Evolutionary conservation across 805 yeast species (phyloP).

Genomic region (Nakazawaea laoshanensis): DNA sequence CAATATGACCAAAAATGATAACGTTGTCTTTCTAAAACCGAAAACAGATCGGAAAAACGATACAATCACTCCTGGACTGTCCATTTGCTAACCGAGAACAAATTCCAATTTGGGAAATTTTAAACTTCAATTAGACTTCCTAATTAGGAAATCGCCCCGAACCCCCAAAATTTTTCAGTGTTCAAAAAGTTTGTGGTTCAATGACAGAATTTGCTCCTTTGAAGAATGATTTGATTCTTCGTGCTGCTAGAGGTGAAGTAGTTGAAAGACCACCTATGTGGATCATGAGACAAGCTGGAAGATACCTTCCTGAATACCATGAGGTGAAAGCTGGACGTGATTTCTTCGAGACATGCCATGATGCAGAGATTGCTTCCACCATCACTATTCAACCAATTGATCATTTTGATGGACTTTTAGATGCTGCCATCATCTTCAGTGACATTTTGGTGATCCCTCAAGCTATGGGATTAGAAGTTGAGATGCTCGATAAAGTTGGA

Average conservation of each 20-base stretch:
- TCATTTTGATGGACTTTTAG: constrained; percentile 81
- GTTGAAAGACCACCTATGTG: constrained; percentile 98
- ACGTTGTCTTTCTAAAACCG: constrained; percentile 67
- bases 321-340: constrained; percentile 77
- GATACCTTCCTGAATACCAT: constrained; percentile 88
- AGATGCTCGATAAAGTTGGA: constrained; percentile 91
- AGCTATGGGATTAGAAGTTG: constrained; percentile 94
- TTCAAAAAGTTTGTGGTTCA: no score
- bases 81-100: no score
- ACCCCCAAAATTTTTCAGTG: no score
- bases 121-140: neutral
- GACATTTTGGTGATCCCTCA: constrained; percentile 96
- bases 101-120: neutral
- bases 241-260: constrained; percentile 85
- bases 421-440: constrained; percentile 94
- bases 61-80: constrained; percentile 14
- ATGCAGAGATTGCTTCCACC: constrained; percentile 87
- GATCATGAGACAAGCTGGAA: constrained; percentile 98
- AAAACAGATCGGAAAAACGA: constrained; percentile 38
- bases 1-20: constrained; percentile 45
- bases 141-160: no score
- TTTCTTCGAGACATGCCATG: constrained; percentile 92
- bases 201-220: constrained; percentile 69
- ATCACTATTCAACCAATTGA: constrained; percentile 94
- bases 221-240: constrained; percentile 80